phyloP scores from a whole-genome alignment of 768 basidiomycete species.

The Macrocybe gigantea region DNA sequence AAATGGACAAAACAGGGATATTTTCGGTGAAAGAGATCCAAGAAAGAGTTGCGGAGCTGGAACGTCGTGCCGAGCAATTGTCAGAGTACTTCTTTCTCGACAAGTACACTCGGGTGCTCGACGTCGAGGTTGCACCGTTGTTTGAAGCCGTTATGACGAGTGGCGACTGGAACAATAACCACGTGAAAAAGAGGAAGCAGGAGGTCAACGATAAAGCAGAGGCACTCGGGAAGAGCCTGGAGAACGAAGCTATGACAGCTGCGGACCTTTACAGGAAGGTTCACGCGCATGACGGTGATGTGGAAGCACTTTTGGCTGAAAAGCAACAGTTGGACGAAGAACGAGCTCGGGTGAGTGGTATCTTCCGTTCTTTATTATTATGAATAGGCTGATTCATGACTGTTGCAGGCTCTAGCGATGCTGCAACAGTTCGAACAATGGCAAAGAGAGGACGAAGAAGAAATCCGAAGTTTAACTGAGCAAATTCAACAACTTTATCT shows the following conservation, averaged over 20 bases:
- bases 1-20: slow-evolving; percentile 8
- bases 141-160: neutral
- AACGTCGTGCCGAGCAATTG: slow-evolving; percentile 2
- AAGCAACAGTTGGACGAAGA: neutral
- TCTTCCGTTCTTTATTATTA: neutral
- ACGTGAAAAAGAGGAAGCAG: neutral
- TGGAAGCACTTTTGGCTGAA: no score
- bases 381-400: neutral
- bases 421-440: slow-evolving; percentile 11
- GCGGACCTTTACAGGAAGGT: no score
- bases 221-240: no score
- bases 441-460: slow-evolving; percentile 13
- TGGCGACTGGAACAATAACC: neutral
- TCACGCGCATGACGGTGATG: no score
- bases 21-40: slow-evolving; percentile 7
- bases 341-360: slow-evolving; percentile 1
- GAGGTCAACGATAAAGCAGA: no score
- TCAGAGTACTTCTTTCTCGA: slow-evolving; percentile 6
- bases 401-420: slow-evolving; percentile 1
- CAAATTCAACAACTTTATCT: slow-evolving; percentile 18
- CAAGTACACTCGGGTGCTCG: neutral
- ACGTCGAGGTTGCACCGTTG: slow-evolving; percentile 4
- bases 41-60: slow-evolving; percentile 1
- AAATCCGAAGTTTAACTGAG: slow-evolving; percentile 17
- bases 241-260: no score